Percentiles rank a stretch among this genome's conserved stretches.
These are phyloP conservation scores for Oidium heveae DNA, from an alignment of 2,329 filamentous ascomycete species.

Conservation along the genomic window DNA sequence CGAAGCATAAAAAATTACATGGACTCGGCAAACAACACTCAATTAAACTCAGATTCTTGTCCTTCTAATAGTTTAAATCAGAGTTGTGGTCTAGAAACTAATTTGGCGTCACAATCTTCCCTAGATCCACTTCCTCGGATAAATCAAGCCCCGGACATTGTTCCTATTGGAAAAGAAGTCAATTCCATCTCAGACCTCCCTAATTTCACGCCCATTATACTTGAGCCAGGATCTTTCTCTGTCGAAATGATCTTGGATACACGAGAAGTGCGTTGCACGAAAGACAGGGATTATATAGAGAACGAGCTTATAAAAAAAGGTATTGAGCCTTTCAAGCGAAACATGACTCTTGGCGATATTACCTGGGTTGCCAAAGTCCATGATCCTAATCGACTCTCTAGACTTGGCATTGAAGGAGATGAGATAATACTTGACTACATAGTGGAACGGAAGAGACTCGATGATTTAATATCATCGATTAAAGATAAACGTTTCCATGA, in stretches of 20 bases:
- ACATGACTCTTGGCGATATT: constrained; percentile 47
- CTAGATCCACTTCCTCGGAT: constrained; percentile 1
- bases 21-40: constrained; percentile 6
- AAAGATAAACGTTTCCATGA: constrained; percentile 65
- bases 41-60: constrained; percentile 4
- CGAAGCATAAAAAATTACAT: constrained; percentile 30
- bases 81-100: constrained; percentile 1
- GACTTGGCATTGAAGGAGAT: constrained; percentile 33
- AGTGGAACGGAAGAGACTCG: constrained; percentile 54
- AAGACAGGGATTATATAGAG: constrained; percentile 53
- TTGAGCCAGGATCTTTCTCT: constrained; percentile 41
- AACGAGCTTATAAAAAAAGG: constrained; percentile 43
- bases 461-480: constrained; percentile 58
- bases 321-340: constrained; percentile 37
- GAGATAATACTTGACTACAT: constrained; percentile 62
- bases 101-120: not conserved
- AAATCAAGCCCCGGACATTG: constrained; percentile 3
- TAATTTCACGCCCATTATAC: constrained; percentile 28
- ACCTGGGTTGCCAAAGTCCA: constrained; percentile 57
- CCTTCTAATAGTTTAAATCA: not conserved
- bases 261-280: constrained; percentile 47
- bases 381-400: constrained; percentile 28
- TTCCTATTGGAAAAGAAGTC: constrained; percentile 9
- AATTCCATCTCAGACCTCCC: constrained; percentile 10
- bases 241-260: constrained; percentile 50